Base-by-base conservation (phyloP, 2,329 filamentous ascomycete species). In the Diaporthe capsici region DNA sequence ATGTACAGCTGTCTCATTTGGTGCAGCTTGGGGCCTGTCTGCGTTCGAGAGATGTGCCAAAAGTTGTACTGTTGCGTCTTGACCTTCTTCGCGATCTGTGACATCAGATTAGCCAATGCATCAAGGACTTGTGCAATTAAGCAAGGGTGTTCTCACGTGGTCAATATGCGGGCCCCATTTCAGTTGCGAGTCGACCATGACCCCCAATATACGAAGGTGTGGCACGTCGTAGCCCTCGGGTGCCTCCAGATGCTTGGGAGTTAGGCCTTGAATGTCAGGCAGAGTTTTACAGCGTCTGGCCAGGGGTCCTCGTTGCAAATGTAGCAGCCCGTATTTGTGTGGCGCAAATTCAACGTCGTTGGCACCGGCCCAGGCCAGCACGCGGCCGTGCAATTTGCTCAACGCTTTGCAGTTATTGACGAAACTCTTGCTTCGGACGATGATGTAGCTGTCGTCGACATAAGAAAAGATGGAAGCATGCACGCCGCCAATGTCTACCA, bases 1-100 rank as follows among this genome's bases (percentile, higher is more conserved):
- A 3, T 39, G 57, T 60, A 60, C 57, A 60, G 34, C 57, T 39
- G 57, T 60, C 57, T 60, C 57, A 60, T 60, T 8, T 60, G 20
- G 10, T 13, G 20, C 34, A 60, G 57, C 34, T 4, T 39, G 34
- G 57, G 57, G 7, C 57, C 57, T 25, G 57, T 39, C 34, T 60
- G 57, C 34, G 57, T 60, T 42, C 34, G 57, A 60, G 57, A 60
- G 12, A 60, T 60, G 34, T 60, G 57, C 57, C 57, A 25, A 17
- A 60, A 39, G 57, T 25, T 60, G 6, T 60, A 25, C 10, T 8
- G 57, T 60, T 60, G 57, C 49, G 49, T 25, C 49, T 53, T 53
- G 10, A 53, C 49, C n/a, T 25, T 53, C n/a, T 25, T 6, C 49
- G 9, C 49, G 49, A 53, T 53, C n/a, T 25, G 20, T n/a, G 17